These are phyloP conservation scores for Candida xiaguanensis DNA, from an alignment of 805 yeast species.

Conservation along the genomic window DNA sequence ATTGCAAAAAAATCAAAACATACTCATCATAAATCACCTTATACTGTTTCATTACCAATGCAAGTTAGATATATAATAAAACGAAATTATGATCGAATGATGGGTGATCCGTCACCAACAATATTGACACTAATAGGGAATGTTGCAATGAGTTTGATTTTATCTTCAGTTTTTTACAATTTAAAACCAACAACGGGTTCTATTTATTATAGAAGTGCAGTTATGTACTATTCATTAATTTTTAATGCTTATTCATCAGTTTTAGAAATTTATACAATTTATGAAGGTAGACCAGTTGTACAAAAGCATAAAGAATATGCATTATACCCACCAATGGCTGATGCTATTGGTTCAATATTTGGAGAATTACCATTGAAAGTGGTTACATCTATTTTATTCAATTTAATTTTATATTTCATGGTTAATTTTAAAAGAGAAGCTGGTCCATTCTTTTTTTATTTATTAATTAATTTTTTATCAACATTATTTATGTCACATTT, in stretches of 20 bases:
- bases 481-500: constrained; percentile 40
- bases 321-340: constrained; percentile 70
- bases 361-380: constrained; percentile 63
- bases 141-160: constrained; percentile 52
- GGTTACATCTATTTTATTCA: constrained; percentile 27
- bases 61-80: constrained; percentile 50
- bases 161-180: constrained; percentile 58
- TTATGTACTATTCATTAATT: constrained; percentile 56
- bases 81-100: constrained; percentile 52
- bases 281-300: constrained; percentile 60
- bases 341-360: constrained; percentile 58
- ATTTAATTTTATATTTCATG: constrained; percentile 44
- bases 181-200: constrained; percentile 48
- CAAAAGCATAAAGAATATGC: constrained; percentile 71
- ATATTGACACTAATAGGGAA: constrained; percentile 50
- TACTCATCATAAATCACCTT: constrained; percentile 36
- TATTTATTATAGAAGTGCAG: constrained; percentile 61
- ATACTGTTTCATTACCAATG: constrained; percentile 41
- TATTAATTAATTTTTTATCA: constrained; percentile 27
- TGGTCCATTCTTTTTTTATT: constrained; percentile 45
- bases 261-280: constrained; percentile 56
- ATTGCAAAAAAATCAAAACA: constrained; percentile 49
- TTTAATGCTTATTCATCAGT: constrained; percentile 59
- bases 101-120: constrained; percentile 56
- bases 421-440: constrained; percentile 50